These are phyloP conservation scores for Euphorbia schlechtendalii DNA, from an alignment of 441 rosid genomes.

Conservation along the genomic window DNA sequence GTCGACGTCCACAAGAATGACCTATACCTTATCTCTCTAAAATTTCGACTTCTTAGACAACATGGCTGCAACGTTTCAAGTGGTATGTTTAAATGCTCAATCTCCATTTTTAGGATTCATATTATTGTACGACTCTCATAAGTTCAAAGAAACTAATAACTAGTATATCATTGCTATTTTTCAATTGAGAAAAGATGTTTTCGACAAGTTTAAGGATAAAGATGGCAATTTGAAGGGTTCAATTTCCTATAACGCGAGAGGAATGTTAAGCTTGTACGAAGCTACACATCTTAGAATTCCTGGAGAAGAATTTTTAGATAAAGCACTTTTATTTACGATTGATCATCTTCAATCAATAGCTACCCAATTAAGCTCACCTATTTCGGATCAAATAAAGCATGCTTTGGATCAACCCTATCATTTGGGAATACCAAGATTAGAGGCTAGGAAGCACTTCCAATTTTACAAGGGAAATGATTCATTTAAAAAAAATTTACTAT, in stretches of 20 bases:
- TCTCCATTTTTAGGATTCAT: too few relatives aligned
- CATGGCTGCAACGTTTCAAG: too few relatives aligned
- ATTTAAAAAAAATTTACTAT: conserved; percentile 15
- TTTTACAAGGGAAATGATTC: conserved; percentile 17
- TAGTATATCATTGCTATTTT: too few relatives aligned
- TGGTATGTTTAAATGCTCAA: too few relatives aligned
- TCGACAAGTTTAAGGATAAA: conserved; percentile 19
- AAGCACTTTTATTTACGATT: conserved; percentile 21
- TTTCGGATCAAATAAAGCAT: conserved; percentile 23
- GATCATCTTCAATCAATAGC: conserved; percentile 16
- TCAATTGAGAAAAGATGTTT: conserved; percentile 13
- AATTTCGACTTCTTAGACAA: too few relatives aligned
- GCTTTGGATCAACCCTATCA: conserved; percentile 27
- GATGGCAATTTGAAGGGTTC: conserved; percentile 16
- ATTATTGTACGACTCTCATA: too few relatives aligned
- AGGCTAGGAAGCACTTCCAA: conserved; percentile 27
- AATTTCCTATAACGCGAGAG: conserved; percentile 6
- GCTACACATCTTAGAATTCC: conserved; percentile 20
- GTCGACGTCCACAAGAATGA: too few relatives aligned
- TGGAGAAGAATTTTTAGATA: conserved; percentile 26
- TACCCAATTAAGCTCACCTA: not conserved
- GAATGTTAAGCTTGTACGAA: conserved; percentile 25
- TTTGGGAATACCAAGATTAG: conserved; percentile 29
- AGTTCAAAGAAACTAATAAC: too few relatives aligned
- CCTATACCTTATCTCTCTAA: too few relatives aligned